These are phyloP conservation scores for Paxillus ammoniavirescens DNA, from an alignment of 768 basidiomycete genomes.

Conservation along the genomic window DNA sequence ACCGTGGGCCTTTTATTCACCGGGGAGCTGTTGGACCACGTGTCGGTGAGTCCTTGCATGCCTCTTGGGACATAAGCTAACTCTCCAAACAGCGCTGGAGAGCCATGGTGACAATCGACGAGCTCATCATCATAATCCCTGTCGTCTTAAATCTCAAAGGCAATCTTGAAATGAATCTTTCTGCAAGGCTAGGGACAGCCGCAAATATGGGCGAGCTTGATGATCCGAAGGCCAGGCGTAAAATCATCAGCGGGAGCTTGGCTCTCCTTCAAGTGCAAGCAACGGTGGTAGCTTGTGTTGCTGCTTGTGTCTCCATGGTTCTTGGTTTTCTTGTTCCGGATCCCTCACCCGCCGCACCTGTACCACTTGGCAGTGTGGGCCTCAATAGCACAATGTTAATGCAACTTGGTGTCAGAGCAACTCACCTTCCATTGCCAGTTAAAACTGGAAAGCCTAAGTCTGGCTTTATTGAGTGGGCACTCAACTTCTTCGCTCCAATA, in stretches of 20 bases:
- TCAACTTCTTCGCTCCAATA: not conserved
- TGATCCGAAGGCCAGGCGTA: slow-evolving; percentile 54
- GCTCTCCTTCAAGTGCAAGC: slow-evolving; percentile 92
- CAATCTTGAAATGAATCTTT: slow-evolving; percentile 99
- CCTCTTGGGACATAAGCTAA: slow-evolving; percentile 4
- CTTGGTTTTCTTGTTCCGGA: slow-evolving; percentile 63
- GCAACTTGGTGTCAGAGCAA: slow-evolving; percentile 13
- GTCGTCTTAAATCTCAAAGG: slow-evolving; percentile 95
- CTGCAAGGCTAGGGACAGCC: slow-evolving; percentile 91
- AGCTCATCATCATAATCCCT: slow-evolving; percentile 95
- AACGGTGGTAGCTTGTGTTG: slow-evolving; percentile 82
- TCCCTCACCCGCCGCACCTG: slow-evolving; percentile 7
- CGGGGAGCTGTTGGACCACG: slow-evolving; percentile 83
- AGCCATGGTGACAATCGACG: slow-evolving; percentile 87
- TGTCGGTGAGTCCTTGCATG: slow-evolving; percentile 58
- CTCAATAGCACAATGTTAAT: slow-evolving; percentile 10
- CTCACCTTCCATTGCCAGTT: slow-evolving; percentile 22
- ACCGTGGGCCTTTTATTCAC: slow-evolving; percentile 86
- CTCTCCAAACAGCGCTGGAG: slow-evolving; percentile 65
- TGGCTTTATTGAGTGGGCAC: slow-evolving; percentile 39
- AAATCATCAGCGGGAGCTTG: slow-evolving; percentile 79
- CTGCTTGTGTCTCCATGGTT: slow-evolving; percentile 73
- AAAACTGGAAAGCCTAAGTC: slow-evolving; percentile 33
- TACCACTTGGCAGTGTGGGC: slow-evolving; percentile 3
- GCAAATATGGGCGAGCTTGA: slow-evolving; percentile 94